These are phyloP conservation scores for Tricholomella constricta DNA, from an alignment of 768 basidiomycete genomes.

Conservation along the genomic window DNA sequence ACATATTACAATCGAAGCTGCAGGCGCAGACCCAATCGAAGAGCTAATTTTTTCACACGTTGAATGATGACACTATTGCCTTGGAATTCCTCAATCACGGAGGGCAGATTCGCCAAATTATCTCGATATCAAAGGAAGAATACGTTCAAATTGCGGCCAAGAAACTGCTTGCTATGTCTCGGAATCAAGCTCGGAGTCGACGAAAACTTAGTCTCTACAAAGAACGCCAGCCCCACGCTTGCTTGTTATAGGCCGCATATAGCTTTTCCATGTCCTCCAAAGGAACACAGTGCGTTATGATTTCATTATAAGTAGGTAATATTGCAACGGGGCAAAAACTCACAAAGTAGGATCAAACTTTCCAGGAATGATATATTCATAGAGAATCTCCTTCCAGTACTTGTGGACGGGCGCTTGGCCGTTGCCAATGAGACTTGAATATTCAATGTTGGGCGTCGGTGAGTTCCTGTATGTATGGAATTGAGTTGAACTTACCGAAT, in stretches of 20 bases:
- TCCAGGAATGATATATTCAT: conserved; percentile 62
- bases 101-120: background rate
- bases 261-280: conserved; percentile 69
- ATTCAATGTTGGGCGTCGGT: no score
- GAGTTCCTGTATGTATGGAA: background rate
- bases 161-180: no score
- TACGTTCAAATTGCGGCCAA: no score
- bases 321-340: conserved; percentile 17
- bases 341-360: conserved; percentile 68
- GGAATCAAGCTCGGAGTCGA: conserved; percentile 40
- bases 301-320: conserved; percentile 25
- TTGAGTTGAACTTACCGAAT: conserved; percentile 36
- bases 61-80: background rate
- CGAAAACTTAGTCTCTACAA: conserved; percentile 67
- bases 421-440: conserved; percentile 59
- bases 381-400: conserved; percentile 72
- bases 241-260: conserved; percentile 65
- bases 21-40: conserved; percentile 32
- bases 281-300: conserved; percentile 58
- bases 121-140: no score
- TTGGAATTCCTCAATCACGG: background rate
- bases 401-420: conserved; percentile 76
- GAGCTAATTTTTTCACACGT: background rate
- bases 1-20: conserved; percentile 68
- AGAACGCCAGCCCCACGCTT: conserved; percentile 60